phyloP scores from a whole-genome alignment of 1,139 yeast genomes.

The Candida tetrigidarum region DNA sequence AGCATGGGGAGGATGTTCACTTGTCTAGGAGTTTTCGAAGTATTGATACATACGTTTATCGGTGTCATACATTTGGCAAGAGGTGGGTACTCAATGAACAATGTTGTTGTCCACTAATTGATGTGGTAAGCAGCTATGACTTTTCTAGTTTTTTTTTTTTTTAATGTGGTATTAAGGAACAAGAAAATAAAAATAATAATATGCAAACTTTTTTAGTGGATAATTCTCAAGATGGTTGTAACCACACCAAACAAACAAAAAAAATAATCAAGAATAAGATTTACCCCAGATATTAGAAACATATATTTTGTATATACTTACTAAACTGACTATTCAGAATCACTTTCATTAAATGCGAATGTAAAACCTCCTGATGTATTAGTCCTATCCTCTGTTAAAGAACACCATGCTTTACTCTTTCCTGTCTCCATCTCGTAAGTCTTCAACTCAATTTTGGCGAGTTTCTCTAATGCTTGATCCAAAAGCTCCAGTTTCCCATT shows the following conservation, averaged over 20 bases:
- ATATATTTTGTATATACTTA: not conserved
- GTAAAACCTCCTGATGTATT: constrained; percentile 23
- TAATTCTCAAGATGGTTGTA: too few relatives aligned
- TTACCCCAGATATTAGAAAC: not conserved
- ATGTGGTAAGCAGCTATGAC: not conserved
- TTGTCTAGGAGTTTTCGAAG: too few relatives aligned
- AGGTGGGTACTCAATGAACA: not conserved
- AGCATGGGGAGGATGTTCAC: too few relatives aligned
- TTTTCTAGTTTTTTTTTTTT: too few relatives aligned
- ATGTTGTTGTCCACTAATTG: not conserved
- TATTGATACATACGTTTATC: constrained; percentile 25
- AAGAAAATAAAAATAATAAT: too few relatives aligned
- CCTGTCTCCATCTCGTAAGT: constrained; percentile 21
- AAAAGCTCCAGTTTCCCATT: constrained; percentile 39
- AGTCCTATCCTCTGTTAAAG: constrained; percentile 22
- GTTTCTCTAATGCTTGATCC: constrained; percentile 32
- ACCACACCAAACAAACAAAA: too few relatives aligned
- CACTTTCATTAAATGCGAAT: constrained; percentile 32
- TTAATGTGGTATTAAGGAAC: not conserved
- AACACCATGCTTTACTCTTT: constrained; percentile 29
- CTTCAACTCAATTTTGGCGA: constrained; percentile 25
- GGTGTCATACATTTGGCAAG: constrained; percentile 22
- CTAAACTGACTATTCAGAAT: constrained; percentile 22
- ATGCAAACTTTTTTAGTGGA: too few relatives aligned
- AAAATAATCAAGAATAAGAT: not conserved